A percentile compares a stretch with the other conserved stretches of the same genome.
These are phyloP conservation scores for Leishmania tropica DNA, from an alignment of 208 protist genomes.

Conservation along the genomic window DNA sequence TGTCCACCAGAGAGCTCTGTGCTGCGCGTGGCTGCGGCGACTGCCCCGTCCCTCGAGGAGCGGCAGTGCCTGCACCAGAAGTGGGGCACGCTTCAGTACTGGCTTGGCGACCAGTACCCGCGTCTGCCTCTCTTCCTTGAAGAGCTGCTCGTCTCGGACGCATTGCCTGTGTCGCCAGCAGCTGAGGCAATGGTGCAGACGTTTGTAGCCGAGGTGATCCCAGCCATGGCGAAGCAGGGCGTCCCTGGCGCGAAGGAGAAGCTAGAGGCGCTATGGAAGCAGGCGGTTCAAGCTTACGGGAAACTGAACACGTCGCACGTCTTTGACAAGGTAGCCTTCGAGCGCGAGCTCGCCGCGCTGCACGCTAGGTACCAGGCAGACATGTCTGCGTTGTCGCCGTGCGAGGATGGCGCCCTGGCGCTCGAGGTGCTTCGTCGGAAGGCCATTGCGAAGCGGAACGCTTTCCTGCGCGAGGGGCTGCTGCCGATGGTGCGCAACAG, in stretches of 20 bases:
- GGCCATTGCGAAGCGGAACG: constrained; percentile 64
- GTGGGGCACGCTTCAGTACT: constrained; percentile 75
- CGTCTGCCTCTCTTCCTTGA: constrained; percentile 66
- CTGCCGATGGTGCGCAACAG: constrained; percentile 50
- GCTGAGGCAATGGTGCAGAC: constrained; percentile 58
- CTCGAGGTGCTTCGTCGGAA: constrained; percentile 80
- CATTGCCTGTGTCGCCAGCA: constrained; percentile 58
- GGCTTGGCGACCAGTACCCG: constrained; percentile 62
- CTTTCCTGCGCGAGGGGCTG: constrained; percentile 49
- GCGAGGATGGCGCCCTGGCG: constrained; percentile 53
- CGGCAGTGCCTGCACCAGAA: constrained; percentile 26
- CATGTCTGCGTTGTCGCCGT: constrained; percentile 22
- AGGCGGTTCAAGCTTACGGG: constrained; percentile 37
- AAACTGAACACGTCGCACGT: constrained; percentile 37
- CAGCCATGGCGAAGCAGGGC: constrained; percentile 24
- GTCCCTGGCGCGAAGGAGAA: constrained; percentile 17
- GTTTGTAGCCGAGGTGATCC: constrained; percentile 59
- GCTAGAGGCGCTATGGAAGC: constrained; percentile 44
- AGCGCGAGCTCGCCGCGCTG: constrained; percentile 38
- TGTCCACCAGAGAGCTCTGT: constrained; percentile 62
- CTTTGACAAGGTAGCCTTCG: constrained; percentile 62
- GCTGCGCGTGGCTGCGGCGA: constrained; percentile 25
- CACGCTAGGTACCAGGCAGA: constrained; percentile 28
- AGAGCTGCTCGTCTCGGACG: constrained; percentile 43
- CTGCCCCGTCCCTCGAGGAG: constrained; percentile 65